phyloP scores from a whole-genome alignment of 1,284 basidiomycete species.

The Malassezia pachydermatis region DNA sequence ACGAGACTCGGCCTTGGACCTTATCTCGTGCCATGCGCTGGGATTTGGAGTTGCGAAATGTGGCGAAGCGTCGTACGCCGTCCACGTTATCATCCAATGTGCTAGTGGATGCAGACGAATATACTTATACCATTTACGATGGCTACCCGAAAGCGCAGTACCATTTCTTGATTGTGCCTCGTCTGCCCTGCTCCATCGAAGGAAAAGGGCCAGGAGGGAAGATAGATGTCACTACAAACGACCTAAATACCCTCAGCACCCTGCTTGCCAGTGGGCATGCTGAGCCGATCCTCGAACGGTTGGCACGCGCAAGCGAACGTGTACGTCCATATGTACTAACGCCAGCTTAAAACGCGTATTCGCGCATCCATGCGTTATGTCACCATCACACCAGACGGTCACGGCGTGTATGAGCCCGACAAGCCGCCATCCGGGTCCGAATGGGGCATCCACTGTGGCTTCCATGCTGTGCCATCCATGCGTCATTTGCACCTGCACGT shows the following conservation, averaged over 20 bases:
- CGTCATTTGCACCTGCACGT: slow-evolving; percentile 51
- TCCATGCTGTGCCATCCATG: slow-evolving; percentile 67
- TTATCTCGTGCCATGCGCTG: slow-evolving; percentile 1
- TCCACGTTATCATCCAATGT: slow-evolving; percentile 52
- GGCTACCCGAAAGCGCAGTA: slow-evolving; percentile 60
- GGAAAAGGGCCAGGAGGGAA: neutral
- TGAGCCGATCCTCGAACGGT: slow-evolving; percentile 20
- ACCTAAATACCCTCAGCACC: slow-evolving; percentile 22
- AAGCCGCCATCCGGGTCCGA: neutral
- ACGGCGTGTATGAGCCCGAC: neutral
- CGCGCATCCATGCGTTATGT: slow-evolving; percentile 68
- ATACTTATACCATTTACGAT: slow-evolving; percentile 69
- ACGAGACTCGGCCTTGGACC: slow-evolving; percentile 10
- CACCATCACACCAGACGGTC: neutral
- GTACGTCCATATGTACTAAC: slow-evolving; percentile 10
- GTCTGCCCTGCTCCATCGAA: slow-evolving; percentile 1
- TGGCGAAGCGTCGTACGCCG: neutral
- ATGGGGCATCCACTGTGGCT: slow-evolving; percentile 54
- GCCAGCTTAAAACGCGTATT: slow-evolving; percentile 52
- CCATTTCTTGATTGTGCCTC: slow-evolving; percentile 5
- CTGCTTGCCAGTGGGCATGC: slow-evolving; percentile 32
- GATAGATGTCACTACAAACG: neutral
- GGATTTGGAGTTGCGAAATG: slow-evolving; percentile 1
- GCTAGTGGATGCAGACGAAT: slow-evolving; percentile 55
- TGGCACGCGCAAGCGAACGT: slow-evolving; percentile 21